Base-by-base conservation (phyloP, 2,329 filamentous ascomycete species). In the Biscogniauxia mediterranea region DNA sequence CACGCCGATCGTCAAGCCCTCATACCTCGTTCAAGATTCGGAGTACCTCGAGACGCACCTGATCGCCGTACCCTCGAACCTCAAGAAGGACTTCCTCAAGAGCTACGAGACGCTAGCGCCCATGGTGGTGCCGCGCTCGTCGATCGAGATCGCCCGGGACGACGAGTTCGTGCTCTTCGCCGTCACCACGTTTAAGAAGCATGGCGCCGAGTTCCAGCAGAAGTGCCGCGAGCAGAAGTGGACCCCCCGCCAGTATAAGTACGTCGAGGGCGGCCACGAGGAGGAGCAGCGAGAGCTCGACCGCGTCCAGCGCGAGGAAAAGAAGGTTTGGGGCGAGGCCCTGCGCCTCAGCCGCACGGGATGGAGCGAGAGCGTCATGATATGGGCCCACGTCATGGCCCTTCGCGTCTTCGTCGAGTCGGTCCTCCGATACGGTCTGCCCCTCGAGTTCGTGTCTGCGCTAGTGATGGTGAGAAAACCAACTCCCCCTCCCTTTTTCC, bases 41-140 rank as follows among this genome's bases (percentile, higher is more conserved):
- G 95, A 99, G 79, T 98, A 97, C 78, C 88, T 99, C 69, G 93
- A 97, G 79, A 97, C 95, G 28, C 93, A 97, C 75, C 87, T 99
- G 28, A 84, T 99, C 68, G 95, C 92, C 20, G 91, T 99, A 8
- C 95, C 95, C 2, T 86, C 85, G 54, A 88, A 87, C 68, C 81
- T 85, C 60, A 88, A 90, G 70, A 97, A 96, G 75, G 94, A 98
- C 49, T 99, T 97, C 73, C 80, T 96, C 66, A 89, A 89, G 74
- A 87, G 83, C 66, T 99, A 99, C 79, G 95, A 99, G 78, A 93
- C 91, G 1, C 77, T 98, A 59, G 81, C 90, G 0, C 89, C 90
- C 15, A 96, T 97, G 92, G 92, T 98, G 1, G 94, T 99, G 1
- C 95, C 95, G 9, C 90, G 95, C 55, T 97, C 93, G 11, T 89